Evolutionary conservation across 805 yeast species (phyloP), one percentile per base, ranked within the genome.

Genomic region (Yarrowia sp.): DNA sequence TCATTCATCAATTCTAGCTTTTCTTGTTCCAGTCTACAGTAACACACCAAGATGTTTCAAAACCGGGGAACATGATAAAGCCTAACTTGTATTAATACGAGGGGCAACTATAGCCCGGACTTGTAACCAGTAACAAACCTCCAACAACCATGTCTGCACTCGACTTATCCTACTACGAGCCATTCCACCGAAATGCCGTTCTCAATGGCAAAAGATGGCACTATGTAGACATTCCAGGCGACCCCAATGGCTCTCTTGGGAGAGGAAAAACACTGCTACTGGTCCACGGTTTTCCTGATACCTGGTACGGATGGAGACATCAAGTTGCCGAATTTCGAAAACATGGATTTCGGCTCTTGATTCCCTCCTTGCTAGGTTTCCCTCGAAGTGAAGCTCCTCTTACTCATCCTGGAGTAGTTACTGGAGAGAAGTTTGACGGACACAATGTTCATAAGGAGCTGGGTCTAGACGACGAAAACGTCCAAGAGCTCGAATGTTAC

Each of bases 151-250:
- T 52, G 44, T 52, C 59, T 7, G 14, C 33, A 4, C 62, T 54
- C 14, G 24, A 12, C 10, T 48, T 54, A 14, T 21, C 38, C 7
- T 59, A 59, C 32, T 59, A 59, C 61, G 62, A 59, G 14, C 62
- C 62, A n/a, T 59, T 48, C 28, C 64, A 59, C 33, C 22, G 33
- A 24, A 49, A 59, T 10, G 62, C 62, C 22, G 32, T 59, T 4
- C 32, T 59, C 30, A 59, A 59, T 48, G 64, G 64, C 40, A 59
- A 49, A 49, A 48, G 64, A 59, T 59, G 64, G 64, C 64, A 59
- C 33, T 59, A 59, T 32, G 38, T 59, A 7, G 64, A 59, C 62
- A 46, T 59, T 17, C 64, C 64, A 4, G 61, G 61, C 16, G 49
- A 59, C n/a, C 14, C 40, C 16, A 26, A 17, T 10, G 58, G 58